Evolutionary conservation across 2,329 filamentous ascomycete species (phyloP).

Genomic region (Aspergillus nomiae): DNA sequence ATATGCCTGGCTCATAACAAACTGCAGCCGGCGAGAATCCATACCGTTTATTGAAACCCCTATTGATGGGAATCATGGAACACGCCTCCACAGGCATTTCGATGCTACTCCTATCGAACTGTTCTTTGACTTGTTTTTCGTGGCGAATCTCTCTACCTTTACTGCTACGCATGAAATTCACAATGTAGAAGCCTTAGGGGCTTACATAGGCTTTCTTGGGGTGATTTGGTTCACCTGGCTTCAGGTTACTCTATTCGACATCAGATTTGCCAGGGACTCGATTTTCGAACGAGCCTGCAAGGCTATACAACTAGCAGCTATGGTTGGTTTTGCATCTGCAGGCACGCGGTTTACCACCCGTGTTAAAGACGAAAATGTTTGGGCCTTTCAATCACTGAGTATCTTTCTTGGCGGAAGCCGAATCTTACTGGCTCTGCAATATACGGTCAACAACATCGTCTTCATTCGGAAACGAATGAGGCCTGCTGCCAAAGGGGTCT

Average conservation of each 20-base stretch:
- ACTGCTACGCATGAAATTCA: conserved; percentile 59
- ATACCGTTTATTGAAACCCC: conserved; percentile 40
- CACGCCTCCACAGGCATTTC: conserved; percentile 44
- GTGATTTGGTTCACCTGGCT: conserved; percentile 72
- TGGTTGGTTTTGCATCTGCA: conserved; percentile 66
- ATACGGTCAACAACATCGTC: conserved; percentile 41
- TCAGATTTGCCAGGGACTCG: conserved; percentile 66
- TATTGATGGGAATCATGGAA: conserved; percentile 28
- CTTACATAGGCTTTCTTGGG: conserved; percentile 57
- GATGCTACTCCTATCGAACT: conserved; percentile 59
- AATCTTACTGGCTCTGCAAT: conserved; percentile 57
- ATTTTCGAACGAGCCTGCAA: conserved; percentile 64
- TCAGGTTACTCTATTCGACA: conserved; percentile 64
- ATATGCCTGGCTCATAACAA: neutral
- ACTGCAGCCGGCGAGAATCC: conserved; percentile 16
- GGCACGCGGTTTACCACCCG: conserved; percentile 50
- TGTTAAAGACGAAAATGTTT: conserved; percentile 42
- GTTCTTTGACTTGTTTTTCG: conserved; percentile 64
- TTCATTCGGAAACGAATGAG: conserved; percentile 32
- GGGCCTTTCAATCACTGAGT: conserved; percentile 47
- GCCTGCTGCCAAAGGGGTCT: conserved; percentile 29
- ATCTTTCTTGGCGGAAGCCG: conserved; percentile 55
- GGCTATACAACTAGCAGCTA: conserved; percentile 62
- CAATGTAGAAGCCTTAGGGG: conserved; percentile 44
- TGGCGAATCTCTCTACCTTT: conserved; percentile 67